Evolutionary conservation across 441 rosid species (phyloP).

Genomic region (Geranium incanum): DNA sequence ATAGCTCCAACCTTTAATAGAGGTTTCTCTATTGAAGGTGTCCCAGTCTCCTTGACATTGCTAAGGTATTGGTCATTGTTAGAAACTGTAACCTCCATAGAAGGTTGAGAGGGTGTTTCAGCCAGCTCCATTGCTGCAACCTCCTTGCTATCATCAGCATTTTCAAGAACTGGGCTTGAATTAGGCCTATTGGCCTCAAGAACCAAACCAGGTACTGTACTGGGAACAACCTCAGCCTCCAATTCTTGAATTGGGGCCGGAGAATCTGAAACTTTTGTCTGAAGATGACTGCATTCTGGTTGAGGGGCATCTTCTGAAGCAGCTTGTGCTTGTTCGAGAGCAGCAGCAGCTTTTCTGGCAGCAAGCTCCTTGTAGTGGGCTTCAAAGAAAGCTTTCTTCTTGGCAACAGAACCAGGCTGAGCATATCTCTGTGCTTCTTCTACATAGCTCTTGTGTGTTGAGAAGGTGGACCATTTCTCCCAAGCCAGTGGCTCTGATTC

Average conservation of each 20-base stretch:
- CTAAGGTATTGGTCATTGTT: background rate
- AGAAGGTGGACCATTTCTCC: slow-evolving; percentile 67
- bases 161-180: background rate
- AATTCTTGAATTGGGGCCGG: background rate
- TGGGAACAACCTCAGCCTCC: background rate
- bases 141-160: background rate
- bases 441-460: slow-evolving; percentile 37
- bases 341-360: slow-evolving; percentile 46
- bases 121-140: slow-evolving; percentile 14
- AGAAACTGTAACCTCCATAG: slow-evolving; percentile 7
- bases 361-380: slow-evolving; percentile 67
- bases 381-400: slow-evolving; percentile 76
- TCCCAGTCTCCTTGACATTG: slow-evolving; percentile 20
- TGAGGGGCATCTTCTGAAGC: slow-evolving; percentile 15
- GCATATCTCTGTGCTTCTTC: slow-evolving; percentile 68
- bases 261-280: background rate
- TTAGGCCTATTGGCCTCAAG: background rate
- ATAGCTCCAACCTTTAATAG: slow-evolving; percentile 38
- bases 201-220: background rate
- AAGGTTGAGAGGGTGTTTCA: slow-evolving; percentile 20
- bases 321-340: slow-evolving; percentile 39
- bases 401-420: slow-evolving; percentile 68
- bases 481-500: slow-evolving; percentile 42
- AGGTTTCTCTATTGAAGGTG: slow-evolving; percentile 31
- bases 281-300: background rate